phyloP scores from a whole-genome alignment of 2,329 filamentous ascomycete genomes.

The Cladosporium sp. region DNA sequence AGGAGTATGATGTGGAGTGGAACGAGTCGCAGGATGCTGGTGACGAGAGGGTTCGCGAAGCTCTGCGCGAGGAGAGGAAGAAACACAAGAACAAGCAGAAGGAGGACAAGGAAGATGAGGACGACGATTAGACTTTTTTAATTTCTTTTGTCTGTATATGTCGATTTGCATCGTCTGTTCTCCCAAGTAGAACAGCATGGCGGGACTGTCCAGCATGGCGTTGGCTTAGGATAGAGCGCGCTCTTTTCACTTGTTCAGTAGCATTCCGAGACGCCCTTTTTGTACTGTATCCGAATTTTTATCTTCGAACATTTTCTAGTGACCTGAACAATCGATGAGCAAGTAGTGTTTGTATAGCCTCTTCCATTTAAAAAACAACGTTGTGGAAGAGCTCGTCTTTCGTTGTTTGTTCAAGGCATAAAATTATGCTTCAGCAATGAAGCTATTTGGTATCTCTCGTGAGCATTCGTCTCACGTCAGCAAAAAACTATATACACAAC shows the following conservation, averaged over 20 bases:
- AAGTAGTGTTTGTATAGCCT: no score
- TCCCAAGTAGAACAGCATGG: neutral
- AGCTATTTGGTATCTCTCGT: neutral
- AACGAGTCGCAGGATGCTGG: conserved; percentile 37
- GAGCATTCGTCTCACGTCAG: neutral
- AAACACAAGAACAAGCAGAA: conserved; percentile 32
- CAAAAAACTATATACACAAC: neutral
- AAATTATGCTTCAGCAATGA: neutral
- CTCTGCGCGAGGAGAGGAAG: conserved; percentile 59
- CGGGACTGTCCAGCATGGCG: neutral
- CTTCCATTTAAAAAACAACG: no score
- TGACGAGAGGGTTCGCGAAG: conserved; percentile 36
- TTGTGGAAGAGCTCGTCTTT: neutral
- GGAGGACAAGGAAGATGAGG: conserved; percentile 46
- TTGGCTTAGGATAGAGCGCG: neutral
- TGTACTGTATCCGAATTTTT: no score
- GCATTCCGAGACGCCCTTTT: no score
- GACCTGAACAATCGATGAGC: no score
- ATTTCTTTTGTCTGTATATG: neutral
- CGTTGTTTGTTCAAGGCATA: neutral
- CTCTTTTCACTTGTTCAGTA: no score
- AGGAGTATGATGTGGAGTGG: conserved; percentile 88
- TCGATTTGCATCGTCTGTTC: neutral
- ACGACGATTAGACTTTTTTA: conserved; percentile 12
- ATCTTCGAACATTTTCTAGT: no score